These are phyloP conservation scores for Lyophyllum atratum DNA, from an alignment of 768 basidiomycete genomes.

Conservation along the genomic window DNA sequence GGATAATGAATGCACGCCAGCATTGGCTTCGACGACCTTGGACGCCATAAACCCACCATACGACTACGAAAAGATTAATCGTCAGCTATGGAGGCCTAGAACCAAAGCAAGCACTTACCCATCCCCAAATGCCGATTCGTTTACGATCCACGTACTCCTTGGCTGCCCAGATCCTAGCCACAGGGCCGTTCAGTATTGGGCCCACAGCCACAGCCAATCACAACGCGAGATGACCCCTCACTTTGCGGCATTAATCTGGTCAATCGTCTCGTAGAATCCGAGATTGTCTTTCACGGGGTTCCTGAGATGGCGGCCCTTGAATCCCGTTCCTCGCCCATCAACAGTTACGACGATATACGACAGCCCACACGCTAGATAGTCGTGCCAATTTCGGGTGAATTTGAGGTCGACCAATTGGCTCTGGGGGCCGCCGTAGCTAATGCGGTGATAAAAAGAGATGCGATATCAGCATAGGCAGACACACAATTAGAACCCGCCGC, in stretches of 20 bases:
- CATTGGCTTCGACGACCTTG: slow-evolving; percentile 90
- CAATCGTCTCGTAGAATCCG: slow-evolving; percentile 85
- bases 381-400: slow-evolving; percentile 81
- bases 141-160: slow-evolving; percentile 87
- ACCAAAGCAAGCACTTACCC: slow-evolving; percentile 59
- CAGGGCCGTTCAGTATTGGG: not conserved
- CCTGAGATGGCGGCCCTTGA: slow-evolving; percentile 79
- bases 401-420: slow-evolving; percentile 75
- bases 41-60: slow-evolving; percentile 97
- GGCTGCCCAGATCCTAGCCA: slow-evolving; percentile 72
- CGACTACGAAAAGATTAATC: slow-evolving; percentile 54
- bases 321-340: slow-evolving; percentile 94
- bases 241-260: slow-evolving; percentile 90
- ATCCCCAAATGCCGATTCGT: slow-evolving; percentile 96
- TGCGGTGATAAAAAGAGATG: slow-evolving; percentile 9
- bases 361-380: slow-evolving; percentile 78
- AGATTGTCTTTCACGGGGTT: slow-evolving; percentile 89
- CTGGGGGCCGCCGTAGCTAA: slow-evolving; percentile 87
- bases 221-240: slow-evolving; percentile 36
- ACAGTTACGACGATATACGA: slow-evolving; percentile 87
- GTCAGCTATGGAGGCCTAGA: slow-evolving; percentile 8
- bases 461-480: no score
- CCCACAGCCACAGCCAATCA: slow-evolving; percentile 3
- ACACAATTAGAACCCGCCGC: not conserved
- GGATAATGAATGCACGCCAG: slow-evolving; percentile 85